Evolutionary conservation across 805 yeast genomes (phyloP).

Genomic region (Pichia thaimueangensis): DNA sequence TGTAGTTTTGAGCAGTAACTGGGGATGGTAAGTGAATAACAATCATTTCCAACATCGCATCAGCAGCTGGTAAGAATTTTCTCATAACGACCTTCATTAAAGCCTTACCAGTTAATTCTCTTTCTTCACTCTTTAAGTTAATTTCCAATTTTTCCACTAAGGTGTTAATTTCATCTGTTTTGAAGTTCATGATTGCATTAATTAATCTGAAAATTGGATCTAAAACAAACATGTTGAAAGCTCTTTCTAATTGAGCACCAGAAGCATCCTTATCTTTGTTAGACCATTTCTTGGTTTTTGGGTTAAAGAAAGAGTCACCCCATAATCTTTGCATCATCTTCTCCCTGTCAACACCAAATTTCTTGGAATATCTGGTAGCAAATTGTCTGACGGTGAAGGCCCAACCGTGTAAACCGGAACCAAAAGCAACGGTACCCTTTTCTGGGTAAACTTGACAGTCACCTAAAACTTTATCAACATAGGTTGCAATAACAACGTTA

Average conservation of each 20-base stretch:
- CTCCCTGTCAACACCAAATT: slow-evolving; percentile 96
- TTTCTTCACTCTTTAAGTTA: slow-evolving; percentile 90
- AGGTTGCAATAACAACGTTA: slow-evolving; percentile 95
- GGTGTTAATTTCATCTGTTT: slow-evolving; percentile 92
- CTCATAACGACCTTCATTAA: slow-evolving; percentile 97
- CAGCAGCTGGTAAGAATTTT: slow-evolving; percentile 99
- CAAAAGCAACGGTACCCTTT: slow-evolving; percentile 98
- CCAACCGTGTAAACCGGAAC: slow-evolving; percentile 99
- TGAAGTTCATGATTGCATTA: slow-evolving; percentile 97
- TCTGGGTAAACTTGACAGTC: slow-evolving; percentile 99
- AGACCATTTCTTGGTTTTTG: slow-evolving; percentile 99
- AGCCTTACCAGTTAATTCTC: slow-evolving; percentile 98
- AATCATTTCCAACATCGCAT: slow-evolving; percentile 98
- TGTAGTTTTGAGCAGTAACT: slow-evolving; percentile 97
- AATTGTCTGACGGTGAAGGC: slow-evolving; percentile 99
- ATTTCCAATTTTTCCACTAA: slow-evolving; percentile 93
- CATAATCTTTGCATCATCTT: slow-evolving; percentile 99
- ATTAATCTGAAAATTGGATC: slow-evolving; percentile 99
- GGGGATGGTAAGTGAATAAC: slow-evolving; percentile 98
- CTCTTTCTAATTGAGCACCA: slow-evolving; percentile 95
- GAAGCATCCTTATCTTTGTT: slow-evolving; percentile 92
- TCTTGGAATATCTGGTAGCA: slow-evolving; percentile 96
- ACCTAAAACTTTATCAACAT: slow-evolving; percentile 85
- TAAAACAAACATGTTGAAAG: slow-evolving; percentile 97
- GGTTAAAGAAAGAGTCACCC: slow-evolving; percentile 99